Evolutionary conservation across 129 eudicot species (phyloP), one percentile per base, ranked within the genome.

Genomic region (Cynara cardunculus): DNA sequence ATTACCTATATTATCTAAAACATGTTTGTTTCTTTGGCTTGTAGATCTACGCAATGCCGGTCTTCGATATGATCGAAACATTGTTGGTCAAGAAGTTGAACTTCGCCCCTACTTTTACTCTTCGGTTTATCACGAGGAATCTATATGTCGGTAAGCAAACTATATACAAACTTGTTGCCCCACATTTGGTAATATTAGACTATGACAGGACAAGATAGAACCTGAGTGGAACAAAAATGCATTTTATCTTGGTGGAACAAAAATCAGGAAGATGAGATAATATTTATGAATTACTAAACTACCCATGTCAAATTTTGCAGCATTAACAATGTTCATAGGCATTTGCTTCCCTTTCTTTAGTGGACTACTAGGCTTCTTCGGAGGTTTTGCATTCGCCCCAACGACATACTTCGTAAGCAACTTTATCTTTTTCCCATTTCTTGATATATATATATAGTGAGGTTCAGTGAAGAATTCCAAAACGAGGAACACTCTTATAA

Each of bases 41-140:
- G 84, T 39, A 92, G 95, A 80, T 92, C 34, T 92, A 90, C 39
- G 97, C 97, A 25, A 90, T 92, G 95, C 97, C 97, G 1, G 95
- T 92, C 34, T 92, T 92, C 73, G 97, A 92, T 74, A 90, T 92
- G 95, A 73, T 90, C 0, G 97, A 92, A 72, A 90, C 97, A 0
- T 69, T 92, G 66, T 86, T 92, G 79, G 94, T 90, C 5, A 92
- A 90, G 89, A 92, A 87, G 75, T 39, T 92, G 53, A 67, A 79
- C 49, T 92, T 92, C 75, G 9, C 84, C 71, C 97, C 97, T 24
- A 90, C 76, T 41, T 82, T 81, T 59, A 39, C 30, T n/a, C 83
- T 92, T 39, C 89, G 97, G 9, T 90, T 90, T 61, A 46, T 88
- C 75, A 39, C 97, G n/a, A 83, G 97, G 69, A 92, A 82, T 66